Conservation (phyloP, 164 flowering plant genomes). For the Dillenia suffruticosa region DNA sequence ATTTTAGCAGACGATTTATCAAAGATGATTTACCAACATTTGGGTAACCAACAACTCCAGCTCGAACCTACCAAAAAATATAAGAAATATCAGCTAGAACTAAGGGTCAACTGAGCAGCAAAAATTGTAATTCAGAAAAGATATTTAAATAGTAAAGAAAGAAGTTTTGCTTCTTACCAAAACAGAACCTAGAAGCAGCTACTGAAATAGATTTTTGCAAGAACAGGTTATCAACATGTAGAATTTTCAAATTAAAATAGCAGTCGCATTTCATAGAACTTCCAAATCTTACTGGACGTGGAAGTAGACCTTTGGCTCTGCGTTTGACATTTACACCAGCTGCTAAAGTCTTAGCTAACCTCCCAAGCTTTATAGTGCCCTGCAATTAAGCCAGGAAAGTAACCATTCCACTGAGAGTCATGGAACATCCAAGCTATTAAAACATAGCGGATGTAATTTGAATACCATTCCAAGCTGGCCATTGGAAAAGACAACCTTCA, state of each 20-base stretch:
- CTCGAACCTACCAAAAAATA: conserved; percentile 62
- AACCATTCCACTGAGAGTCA: not conserved
- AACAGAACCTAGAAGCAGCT: too few species aligned
- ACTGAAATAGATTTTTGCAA: too few species aligned
- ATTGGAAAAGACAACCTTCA: conserved; percentile 74
- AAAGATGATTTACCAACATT: conserved; percentile 99
- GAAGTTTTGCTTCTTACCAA: too few species aligned
- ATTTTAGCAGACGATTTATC: conserved; percentile 89
- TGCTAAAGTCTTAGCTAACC: conserved; percentile 79
- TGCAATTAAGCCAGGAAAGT: conserved; percentile 23
- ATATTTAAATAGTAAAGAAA: too few species aligned
- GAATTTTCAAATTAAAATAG: too few species aligned
- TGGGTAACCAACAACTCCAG: conserved; percentile 97
- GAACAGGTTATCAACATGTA: too few species aligned
- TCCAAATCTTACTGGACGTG: conserved; percentile 66
- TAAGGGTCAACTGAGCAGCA: too few species aligned
- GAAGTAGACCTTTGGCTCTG: conserved; percentile 81
- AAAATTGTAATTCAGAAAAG: too few species aligned
- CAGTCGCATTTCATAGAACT: too few species aligned
- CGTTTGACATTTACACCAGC: conserved; percentile 82
- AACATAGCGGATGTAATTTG: conserved; percentile 4
- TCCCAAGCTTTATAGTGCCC: conserved; percentile 81
- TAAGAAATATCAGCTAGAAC: not conserved
- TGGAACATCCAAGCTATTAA: not conserved
- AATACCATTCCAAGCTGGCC: conserved; percentile 95